These are phyloP conservation scores for Aegilops sharonensis DNA, from an alignment of 176 grass and related monocot genomes.

Conservation along the genomic window DNA sequence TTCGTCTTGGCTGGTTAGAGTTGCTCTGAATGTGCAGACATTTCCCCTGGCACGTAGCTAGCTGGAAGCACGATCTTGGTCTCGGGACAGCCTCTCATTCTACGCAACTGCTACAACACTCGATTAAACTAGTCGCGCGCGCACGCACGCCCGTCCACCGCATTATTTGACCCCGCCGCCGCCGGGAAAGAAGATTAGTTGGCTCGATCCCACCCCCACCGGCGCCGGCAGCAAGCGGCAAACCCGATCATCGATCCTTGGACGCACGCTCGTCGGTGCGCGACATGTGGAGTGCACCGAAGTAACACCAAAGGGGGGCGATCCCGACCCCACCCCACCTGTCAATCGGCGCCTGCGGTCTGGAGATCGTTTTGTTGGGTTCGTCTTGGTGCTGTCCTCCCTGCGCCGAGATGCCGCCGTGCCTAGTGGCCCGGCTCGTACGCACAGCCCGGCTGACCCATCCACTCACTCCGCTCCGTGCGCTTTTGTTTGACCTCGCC, in stretches of 20 bases:
- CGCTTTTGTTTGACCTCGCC: constrained; percentile 41
- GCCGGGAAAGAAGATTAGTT: not conserved
- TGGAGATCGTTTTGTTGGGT: not conserved
- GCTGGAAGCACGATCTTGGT: no score
- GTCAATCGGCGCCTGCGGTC: not conserved
- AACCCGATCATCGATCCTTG: not conserved
- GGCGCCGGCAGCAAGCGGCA: not conserved
- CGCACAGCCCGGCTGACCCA: not conserved
- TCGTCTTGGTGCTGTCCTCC: not conserved
- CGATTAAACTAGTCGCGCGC: not conserved
- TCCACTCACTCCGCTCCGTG: not conserved
- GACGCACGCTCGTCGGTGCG: not conserved
- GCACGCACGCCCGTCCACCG: not conserved
- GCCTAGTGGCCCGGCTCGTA: not conserved
- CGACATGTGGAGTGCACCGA: not conserved
- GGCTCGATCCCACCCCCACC: not conserved
- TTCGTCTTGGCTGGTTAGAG: no score
- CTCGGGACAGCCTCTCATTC: no score
- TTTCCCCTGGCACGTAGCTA: no score
- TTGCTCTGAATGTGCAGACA: no score
- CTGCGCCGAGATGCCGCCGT: not conserved
- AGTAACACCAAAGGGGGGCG: no score
- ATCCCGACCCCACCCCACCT: no score
- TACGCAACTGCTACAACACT: not conserved
- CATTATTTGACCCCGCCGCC: constrained; percentile 18